Evolutionary conservation across 2,329 filamentous ascomycete genomes (phyloP).

Genomic region (Mariannaea sp.): DNA sequence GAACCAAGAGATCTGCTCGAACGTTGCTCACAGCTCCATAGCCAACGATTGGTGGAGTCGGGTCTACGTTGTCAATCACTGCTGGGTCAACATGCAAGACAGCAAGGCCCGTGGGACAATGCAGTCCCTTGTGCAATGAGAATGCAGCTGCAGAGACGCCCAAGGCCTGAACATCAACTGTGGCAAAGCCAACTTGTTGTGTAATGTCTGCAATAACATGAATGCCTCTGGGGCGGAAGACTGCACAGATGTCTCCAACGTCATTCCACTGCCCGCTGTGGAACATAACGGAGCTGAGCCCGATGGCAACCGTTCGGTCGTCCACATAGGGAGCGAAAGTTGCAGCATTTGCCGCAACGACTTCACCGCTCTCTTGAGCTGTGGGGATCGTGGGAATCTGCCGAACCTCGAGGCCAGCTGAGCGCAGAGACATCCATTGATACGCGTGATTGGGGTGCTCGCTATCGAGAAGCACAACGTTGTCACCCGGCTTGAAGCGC

Average conservation of each 20-base stretch:
- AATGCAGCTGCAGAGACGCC: conserved; percentile 41
- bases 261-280: conserved; percentile 42
- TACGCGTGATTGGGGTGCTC: conserved; percentile 43
- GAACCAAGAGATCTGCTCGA: conserved; percentile 27
- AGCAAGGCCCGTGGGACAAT: conserved; percentile 39
- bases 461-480: conserved; percentile 40
- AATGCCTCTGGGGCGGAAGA: conserved; percentile 35
- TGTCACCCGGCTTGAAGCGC: conserved; percentile 37
- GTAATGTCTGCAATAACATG: conserved; percentile 41
- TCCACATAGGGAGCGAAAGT: conserved; percentile 40
- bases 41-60: conserved; percentile 37
- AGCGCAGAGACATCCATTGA: conserved; percentile 38
- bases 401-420: conserved; percentile 37
- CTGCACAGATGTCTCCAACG: conserved; percentile 35
- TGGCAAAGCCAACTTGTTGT: conserved; percentile 42
- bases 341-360: conserved; percentile 6
- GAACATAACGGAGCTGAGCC: conserved; percentile 42
- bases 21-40: conserved; percentile 31
- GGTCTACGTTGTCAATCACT: conserved; percentile 28
- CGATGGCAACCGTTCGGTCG: conserved; percentile 37
- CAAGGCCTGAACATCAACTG: conserved; percentile 34
- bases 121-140: conserved; percentile 42
- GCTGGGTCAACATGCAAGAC: conserved; percentile 38
- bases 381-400: no score
- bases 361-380: conserved; percentile 1